Base-by-base conservation (phyloP, 345 rosid genomes). In the Salix purpurea region DNA sequence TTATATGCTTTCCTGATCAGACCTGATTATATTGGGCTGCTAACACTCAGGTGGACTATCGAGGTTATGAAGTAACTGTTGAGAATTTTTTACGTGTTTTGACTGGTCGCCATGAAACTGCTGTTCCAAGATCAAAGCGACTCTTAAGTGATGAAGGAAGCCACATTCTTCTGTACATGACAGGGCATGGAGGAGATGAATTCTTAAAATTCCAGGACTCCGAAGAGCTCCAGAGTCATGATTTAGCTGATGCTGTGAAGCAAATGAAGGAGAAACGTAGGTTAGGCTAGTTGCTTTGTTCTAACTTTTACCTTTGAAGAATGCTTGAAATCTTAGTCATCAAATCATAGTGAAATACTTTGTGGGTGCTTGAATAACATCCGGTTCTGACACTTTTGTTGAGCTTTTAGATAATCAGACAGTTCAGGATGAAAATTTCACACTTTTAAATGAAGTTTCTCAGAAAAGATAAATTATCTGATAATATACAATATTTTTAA, bases 111-210 rank as follows among this genome's bases (percentile, higher is more conserved):
- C 96, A 96, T 70, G 93, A 85, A 78, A 73, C 85, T 86, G 90
- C 98, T 81, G 98, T 96, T 88, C 99, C 99, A 81, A 91, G 99
- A 84, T 94, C 99, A 71, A 93, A 96, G 89, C 98, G 97, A 69
- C 97, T 96, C 46, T 81, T 96, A 80, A 96, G 99, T 83, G 99
- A 96, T 67, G 97, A 96, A 86, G 98, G 98, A 84, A 96, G 98
- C 81, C 99, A 93, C 84, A 91, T 96, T 81, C 92, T 96, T 83
- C 81, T 96, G 62, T 93, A 93, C 87, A 96, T 96, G 99, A 96
- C 99, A 16, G 98, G 99, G 66, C 99, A 94, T 83, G 99, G 98
- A 1, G 99, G 99, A 80, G 97, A 96, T 80, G 95, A 96, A 46
- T 96, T 96, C 86, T 85, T 93, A 14, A 96, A 96, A 83, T 96